These are phyloP conservation scores for Stentor roeselii DNA, from an alignment of 73 alveolate species.

Conservation along the genomic window DNA sequence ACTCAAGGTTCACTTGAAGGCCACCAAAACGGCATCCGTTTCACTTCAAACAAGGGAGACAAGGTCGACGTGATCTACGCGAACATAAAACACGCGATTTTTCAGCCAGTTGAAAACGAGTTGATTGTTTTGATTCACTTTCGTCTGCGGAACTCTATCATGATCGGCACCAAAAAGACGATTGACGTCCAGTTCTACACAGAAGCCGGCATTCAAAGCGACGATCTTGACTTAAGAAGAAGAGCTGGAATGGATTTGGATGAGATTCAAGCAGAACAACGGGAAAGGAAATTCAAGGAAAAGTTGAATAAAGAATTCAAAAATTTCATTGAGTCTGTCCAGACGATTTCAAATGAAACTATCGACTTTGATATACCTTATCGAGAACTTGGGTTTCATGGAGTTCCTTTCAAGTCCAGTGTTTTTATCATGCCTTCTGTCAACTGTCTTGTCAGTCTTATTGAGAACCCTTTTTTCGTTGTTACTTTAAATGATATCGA, in stretches of 20 bases:
- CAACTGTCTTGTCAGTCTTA: conserved; percentile 76
- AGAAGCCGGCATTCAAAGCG: conserved; percentile 89
- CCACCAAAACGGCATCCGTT: conserved; percentile 88
- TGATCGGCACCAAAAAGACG: conserved; percentile 82
- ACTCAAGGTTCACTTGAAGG: conserved; percentile 82
- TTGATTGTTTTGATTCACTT: conserved; percentile 86
- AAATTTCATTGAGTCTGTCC: conserved; percentile 61
- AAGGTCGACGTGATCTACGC: conserved; percentile 79
- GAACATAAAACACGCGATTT: conserved; percentile 87
- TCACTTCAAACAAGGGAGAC: conserved; percentile 72
- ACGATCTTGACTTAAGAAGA: conserved; percentile 77
- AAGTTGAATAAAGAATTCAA: conserved; percentile 74
- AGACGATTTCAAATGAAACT: conserved; percentile 52
- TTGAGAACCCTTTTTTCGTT: conserved; percentile 91
- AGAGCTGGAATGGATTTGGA: conserved; percentile 76
- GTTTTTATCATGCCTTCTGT: conserved; percentile 82
- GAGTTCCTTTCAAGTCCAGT: conserved; percentile 80
- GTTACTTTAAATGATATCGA: conserved; percentile 80
- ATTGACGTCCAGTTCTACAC: conserved; percentile 80
- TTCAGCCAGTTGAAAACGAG: conserved; percentile 89
- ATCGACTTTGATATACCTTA: conserved; percentile 91
- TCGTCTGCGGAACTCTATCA: conserved; percentile 75
- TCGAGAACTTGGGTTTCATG: conserved; percentile 77
- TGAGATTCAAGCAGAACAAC: conserved; percentile 86
- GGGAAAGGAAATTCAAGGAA: conserved; percentile 74